Conservation (phyloP, 2,329 filamentous ascomycete genomes). For the Cephalotrichum gorgonifer region DNA sequence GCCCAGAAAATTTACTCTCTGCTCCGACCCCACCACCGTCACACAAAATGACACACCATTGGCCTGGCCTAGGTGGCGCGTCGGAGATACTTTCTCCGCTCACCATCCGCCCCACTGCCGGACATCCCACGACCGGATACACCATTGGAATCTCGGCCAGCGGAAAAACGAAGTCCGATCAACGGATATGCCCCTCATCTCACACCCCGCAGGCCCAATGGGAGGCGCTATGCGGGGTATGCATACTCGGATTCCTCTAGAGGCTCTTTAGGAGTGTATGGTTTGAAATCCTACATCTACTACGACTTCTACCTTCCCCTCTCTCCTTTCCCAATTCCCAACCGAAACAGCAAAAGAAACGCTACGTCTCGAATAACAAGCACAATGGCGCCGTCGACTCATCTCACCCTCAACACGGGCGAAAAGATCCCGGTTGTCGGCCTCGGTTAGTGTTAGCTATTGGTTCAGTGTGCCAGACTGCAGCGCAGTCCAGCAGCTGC, state of each 20-base stretch:
- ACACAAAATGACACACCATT: background rate
- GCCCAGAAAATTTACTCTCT: background rate
- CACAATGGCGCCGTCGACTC: background rate
- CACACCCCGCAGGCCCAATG: too few relatives aligned
- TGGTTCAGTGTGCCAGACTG: background rate
- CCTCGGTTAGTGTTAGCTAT: slow-evolving; percentile 16
- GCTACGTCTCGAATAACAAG: too few relatives aligned
- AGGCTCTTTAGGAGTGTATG: too few relatives aligned
- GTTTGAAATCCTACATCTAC: too few relatives aligned
- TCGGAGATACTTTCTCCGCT: background rate
- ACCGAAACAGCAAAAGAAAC: background rate
- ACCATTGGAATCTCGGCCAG: background rate
- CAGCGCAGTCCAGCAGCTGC: background rate
- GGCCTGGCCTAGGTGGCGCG: background rate
- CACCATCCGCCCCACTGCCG: background rate
- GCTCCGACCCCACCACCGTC: background rate
- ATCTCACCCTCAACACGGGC: slow-evolving; percentile 61
- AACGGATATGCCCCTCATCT: too few relatives aligned
- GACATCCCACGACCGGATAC: too few relatives aligned
- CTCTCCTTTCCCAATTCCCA: background rate
- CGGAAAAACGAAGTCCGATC: background rate
- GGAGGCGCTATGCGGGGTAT: too few relatives aligned
- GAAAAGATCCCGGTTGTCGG: slow-evolving; percentile 39
- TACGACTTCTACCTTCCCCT: background rate
- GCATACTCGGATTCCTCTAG: too few relatives aligned